Percentiles rank a stretch among this genome's conserved stretches.
phyloP scores from a whole-genome alignment of 352 stramenopile species.

The Globisporangium recalcitrans region DNA sequence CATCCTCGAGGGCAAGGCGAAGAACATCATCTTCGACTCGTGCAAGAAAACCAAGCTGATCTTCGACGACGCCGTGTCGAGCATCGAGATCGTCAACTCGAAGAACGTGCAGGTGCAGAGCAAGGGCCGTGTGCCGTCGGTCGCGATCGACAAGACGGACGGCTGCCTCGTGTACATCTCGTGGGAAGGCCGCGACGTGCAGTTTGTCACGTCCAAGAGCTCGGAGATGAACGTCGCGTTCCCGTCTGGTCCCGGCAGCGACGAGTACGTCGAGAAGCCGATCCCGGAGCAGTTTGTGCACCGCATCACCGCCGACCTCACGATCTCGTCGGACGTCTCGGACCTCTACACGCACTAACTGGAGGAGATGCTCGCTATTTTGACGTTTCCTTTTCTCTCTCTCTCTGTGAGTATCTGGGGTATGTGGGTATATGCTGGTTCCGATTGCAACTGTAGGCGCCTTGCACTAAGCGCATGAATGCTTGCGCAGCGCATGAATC shows the following conservation, averaged over 20 bases:
- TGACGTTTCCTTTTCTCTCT: neutral
- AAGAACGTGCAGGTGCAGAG: conserved; percentile 95
- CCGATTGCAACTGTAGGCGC: neutral
- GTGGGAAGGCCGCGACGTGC: conserved; percentile 83
- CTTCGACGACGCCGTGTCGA: conserved; percentile 95
- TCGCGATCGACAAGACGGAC: conserved; percentile 99
- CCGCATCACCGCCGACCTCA: conserved; percentile 82
- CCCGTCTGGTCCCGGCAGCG: conserved; percentile 65
- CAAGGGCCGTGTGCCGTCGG: conserved; percentile 90
- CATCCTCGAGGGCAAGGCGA: conserved; percentile 96
- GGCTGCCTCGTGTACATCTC: conserved; percentile 95
- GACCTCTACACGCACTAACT: conserved; percentile 90
- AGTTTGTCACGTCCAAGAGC: conserved; percentile 96
- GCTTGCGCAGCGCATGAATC: neutral
- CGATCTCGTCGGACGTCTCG: conserved; percentile 90
- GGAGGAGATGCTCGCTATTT: neutral
- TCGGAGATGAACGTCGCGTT: conserved; percentile 97
- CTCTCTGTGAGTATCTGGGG: neutral
- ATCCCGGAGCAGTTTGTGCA: conserved; percentile 98
- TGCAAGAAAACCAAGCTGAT: conserved; percentile 95
- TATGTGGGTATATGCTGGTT: neutral
- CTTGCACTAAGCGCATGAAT: neutral
- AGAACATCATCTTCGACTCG: conserved; percentile 94
- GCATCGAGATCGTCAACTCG: conserved; percentile 97
- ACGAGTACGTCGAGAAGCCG: conserved; percentile 93